Percentiles rank a stretch among this genome's conserved stretches.
These are phyloP conservation scores for Candida buenavistaensis DNA, from an alignment of 1,139 yeast species.

Conservation along the genomic window DNA sequence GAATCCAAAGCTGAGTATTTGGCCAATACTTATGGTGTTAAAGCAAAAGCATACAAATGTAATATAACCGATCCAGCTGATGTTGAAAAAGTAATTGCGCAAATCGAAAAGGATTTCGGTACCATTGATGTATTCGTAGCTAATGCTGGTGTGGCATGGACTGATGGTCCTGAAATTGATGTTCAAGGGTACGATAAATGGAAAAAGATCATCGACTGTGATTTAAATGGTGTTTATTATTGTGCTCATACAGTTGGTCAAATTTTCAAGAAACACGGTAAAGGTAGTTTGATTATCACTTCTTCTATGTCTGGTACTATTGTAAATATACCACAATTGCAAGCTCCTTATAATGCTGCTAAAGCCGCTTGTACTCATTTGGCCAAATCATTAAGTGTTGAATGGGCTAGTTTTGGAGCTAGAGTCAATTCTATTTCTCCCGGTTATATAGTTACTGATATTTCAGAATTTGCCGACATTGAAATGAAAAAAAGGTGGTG, in stretches of 20 bases:
- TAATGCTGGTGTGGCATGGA: conserved; percentile 91
- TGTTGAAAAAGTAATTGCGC: conserved; percentile 57
- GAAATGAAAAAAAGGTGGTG: conserved; percentile 35
- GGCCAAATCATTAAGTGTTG: conserved; percentile 75
- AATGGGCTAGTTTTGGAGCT: conserved; percentile 72
- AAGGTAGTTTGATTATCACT: conserved; percentile 71
- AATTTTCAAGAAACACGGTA: conserved; percentile 65
- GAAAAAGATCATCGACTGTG: conserved; percentile 69
- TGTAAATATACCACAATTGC: conserved; percentile 82
- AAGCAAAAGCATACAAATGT: conserved; percentile 70
- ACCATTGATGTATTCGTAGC: conserved; percentile 84
- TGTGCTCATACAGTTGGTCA: conserved; percentile 70
- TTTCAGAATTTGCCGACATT: conserved; percentile 44
- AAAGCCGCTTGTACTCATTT: conserved; percentile 85
- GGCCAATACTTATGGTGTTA: conserved; percentile 62
- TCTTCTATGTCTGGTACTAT: conserved; percentile 87
- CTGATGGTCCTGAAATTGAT: conserved; percentile 67
- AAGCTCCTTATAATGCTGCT: conserved; percentile 82
- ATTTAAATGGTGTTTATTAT: conserved; percentile 75
- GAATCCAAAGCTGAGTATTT: conserved; percentile 59
- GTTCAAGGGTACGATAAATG: conserved; percentile 45
- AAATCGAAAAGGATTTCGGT: conserved; percentile 68
- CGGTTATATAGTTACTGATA: conserved; percentile 67
- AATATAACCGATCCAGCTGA: conserved; percentile 59
- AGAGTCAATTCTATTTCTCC: conserved; percentile 81